Evolutionary conservation across 202 grass and related monocot species (phyloP).

Genomic region (Panicum hallii): DNA sequence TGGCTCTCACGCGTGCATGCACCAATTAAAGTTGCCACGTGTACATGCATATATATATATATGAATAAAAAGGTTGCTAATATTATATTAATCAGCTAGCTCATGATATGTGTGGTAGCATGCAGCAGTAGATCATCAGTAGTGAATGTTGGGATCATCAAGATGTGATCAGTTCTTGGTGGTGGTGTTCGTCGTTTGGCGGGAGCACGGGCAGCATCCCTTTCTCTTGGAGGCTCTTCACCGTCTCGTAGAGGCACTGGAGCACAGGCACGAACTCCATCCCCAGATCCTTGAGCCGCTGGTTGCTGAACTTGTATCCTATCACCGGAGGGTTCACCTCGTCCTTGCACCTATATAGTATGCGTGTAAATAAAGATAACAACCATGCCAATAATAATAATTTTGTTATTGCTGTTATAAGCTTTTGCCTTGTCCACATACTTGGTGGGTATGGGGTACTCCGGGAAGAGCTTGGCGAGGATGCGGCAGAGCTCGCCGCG

Average conservation of each 20-base stretch:
- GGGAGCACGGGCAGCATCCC: constrained; percentile 65
- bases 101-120: background rate
- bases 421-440: background rate
- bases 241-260: constrained; percentile 73
- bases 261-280: constrained; percentile 77
- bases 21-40: constrained; percentile 15
- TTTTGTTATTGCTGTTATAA: too few species aligned
- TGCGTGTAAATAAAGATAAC: background rate
- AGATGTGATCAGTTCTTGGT: background rate
- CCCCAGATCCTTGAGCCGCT: constrained; percentile 71
- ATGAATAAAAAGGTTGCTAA: background rate
- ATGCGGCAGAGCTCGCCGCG: constrained; percentile 75
- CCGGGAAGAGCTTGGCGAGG: constrained; percentile 80
- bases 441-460: constrained; percentile 75
- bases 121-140: background rate
- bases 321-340: constrained; percentile 59
- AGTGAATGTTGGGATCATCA: background rate
- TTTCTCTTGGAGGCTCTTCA: constrained; percentile 86
- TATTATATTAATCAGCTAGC: background rate
- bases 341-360: constrained; percentile 62
- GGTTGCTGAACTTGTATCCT: constrained; percentile 78
- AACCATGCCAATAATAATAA: too few species aligned
- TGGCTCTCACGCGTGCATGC: constrained; percentile 1
- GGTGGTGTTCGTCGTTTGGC: background rate
- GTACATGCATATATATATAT: constrained; percentile 5